Evolutionary conservation across 2,329 filamentous ascomycete species (phyloP), one percentile per base, ranked within the genome.

Genomic region (Ceratocystis ficicola): DNA sequence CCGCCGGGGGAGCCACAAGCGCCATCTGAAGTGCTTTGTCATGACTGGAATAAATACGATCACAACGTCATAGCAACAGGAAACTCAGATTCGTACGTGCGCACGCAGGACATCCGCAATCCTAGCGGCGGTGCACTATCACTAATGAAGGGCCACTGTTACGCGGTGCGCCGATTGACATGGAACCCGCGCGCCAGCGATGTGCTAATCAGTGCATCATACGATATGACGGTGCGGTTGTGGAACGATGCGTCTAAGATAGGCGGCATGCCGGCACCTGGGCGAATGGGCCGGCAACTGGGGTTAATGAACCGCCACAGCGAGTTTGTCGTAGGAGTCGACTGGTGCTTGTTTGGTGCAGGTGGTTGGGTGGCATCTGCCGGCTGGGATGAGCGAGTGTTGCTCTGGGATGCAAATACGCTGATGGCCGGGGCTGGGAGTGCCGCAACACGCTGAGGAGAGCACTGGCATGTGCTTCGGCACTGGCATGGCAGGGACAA

Each of bases 21-120:
- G n/a, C 90, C 91, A 0, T 81, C 85, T 8, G 94, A 99, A 78
- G 85, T 90, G 46, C 82, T 99, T 41, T 96, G 92, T 0, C 94
- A 97, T 76, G 94, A 99, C 75, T 99, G 94, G 94, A 99, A 99
- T 78, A 99, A 99, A 76, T 99, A 99, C 77, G 84, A 88, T 48
- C 85, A 91, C 70, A 87, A 86, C 0, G 80, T 96, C 30, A 79
- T 99, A 65, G 94, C 94, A 0, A 90, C 90, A 0, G 94, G 85
- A 1, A 93, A 94, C 65, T 94, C 97, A 2, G 94, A 99, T 75
- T 83, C 89, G 65, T 78, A 87, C 20, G 86, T 99, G 68, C 86
- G 94, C 61, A 94, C 89, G 0, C 97, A 97, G 72, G 94, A 99
- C 74, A 86, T 96, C 59, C 82, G 94, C 55, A 87, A 85, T 71